These are phyloP conservation scores for Candida namnaoensis DNA, from an alignment of 805 yeast genomes.

Conservation along the genomic window DNA sequence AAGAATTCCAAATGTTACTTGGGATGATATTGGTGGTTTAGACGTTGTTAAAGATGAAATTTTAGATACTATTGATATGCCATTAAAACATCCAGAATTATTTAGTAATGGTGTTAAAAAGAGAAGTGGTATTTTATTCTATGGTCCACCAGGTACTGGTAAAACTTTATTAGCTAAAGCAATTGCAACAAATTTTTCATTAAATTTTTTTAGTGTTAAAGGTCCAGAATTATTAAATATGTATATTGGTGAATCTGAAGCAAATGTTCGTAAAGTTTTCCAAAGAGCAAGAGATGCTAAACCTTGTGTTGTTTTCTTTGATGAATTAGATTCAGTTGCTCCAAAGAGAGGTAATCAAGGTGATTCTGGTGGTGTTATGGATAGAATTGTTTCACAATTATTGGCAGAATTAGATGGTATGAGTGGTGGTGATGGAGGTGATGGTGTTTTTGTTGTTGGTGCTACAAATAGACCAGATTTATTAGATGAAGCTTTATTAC, in stretches of 20 bases:
- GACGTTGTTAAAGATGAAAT: conserved; percentile 88
- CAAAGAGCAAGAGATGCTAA: conserved; percentile 93
- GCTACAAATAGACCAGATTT: conserved; percentile 97
- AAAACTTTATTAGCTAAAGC: conserved; percentile 94
- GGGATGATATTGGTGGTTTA: conserved; percentile 98
- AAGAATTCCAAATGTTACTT: conserved; percentile 83
- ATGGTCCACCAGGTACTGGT: conserved; percentile 99
- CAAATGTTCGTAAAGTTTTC: conserved; percentile 90
- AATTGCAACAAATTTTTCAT: conserved; percentile 89
- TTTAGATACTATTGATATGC: conserved; percentile 93
- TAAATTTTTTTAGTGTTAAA: conserved; percentile 92
- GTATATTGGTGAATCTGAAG: conserved; percentile 98
- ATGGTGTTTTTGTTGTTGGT: conserved; percentile 97
- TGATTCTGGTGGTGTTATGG: conserved; percentile 99
- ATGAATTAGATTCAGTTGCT: conserved; percentile 96
- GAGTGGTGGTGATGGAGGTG: conserved; percentile 71
- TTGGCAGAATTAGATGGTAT: conserved; percentile 95
- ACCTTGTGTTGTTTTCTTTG: conserved; percentile 96
- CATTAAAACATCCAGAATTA: conserved; percentile 85
- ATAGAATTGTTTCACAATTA: conserved; percentile 91
- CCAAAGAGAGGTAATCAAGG: conserved; percentile 98
- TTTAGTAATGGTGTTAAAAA: conserved; percentile 86
- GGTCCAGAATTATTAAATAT: conserved; percentile 95
- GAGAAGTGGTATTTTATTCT: conserved; percentile 87
- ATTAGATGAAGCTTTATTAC: conserved; percentile 83